phyloP scores from a whole-genome alignment of 108 stramenopile species.

The Conticribra guillardii region DNA sequence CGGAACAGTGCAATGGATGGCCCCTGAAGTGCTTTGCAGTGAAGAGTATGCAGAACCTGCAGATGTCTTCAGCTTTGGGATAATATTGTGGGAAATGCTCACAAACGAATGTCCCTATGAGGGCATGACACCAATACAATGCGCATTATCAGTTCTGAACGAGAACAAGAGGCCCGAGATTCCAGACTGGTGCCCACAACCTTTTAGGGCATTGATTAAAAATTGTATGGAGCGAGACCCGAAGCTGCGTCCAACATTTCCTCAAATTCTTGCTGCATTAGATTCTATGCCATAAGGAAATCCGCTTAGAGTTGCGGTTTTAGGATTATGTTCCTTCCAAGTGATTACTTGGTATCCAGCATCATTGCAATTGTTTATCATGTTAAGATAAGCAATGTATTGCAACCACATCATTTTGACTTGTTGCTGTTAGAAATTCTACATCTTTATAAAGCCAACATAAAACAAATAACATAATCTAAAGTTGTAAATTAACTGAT shows the following conservation, averaged over 20 bases:
- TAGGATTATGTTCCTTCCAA: too few species aligned
- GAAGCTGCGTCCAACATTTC: conserved; percentile 70
- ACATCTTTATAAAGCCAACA: too few species aligned
- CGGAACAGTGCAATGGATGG: conserved; percentile 97
- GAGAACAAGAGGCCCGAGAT: conserved; percentile 77
- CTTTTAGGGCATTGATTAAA: conserved; percentile 70
- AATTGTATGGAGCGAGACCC: conserved; percentile 78
- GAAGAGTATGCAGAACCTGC: conserved; percentile 84
- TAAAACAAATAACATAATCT: too few species aligned
- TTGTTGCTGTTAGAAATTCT: too few species aligned
- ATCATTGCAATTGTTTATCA: too few species aligned
- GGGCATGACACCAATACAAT: conserved; percentile 89
- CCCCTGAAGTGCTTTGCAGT: conserved; percentile 89
- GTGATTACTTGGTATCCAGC: too few species aligned
- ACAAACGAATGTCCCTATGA: conserved; percentile 89
- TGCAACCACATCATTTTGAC: too few species aligned
- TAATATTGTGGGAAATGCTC: conserved; percentile 85
- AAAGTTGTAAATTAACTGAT: too few species aligned
- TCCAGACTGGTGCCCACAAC: conserved; percentile 86
- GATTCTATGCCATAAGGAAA: conserved; percentile 62
- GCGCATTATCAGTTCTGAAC: conserved; percentile 87
- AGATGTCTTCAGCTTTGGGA: conserved; percentile 85
- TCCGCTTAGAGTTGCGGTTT: neutral
- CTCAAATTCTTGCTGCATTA: conserved; percentile 65
- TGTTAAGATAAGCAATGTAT: too few species aligned